Conservation (phyloP, 495 filamentous ascomycete species). For the Platismatia glauca region DNA sequence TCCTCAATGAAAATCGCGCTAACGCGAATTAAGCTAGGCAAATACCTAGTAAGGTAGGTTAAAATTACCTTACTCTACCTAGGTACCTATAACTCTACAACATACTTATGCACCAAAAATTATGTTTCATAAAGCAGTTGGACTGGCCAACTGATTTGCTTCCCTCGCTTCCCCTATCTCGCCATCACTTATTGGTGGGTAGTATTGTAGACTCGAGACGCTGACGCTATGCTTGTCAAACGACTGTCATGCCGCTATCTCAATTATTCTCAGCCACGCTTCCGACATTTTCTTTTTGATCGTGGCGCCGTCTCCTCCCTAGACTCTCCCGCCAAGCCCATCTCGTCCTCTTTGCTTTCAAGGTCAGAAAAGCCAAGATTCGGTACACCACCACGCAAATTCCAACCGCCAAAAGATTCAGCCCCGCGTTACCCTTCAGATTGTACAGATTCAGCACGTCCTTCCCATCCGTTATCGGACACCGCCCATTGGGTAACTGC, state of each 20-base stretch:
- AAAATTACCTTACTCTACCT: too few relatives aligned
- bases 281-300: background rate
- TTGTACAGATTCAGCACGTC: constrained; percentile 57
- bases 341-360: constrained; percentile 40
- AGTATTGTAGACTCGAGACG: background rate
- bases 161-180: too few relatives aligned
- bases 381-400: constrained; percentile 55
- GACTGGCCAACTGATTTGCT: background rate
- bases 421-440: constrained; percentile 44
- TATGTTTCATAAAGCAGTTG: too few relatives aligned
- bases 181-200: too few relatives aligned
- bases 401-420: constrained; percentile 53
- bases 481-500: constrained; percentile 45
- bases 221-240: background rate
- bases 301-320: constrained; percentile 15
- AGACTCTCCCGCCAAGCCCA: constrained; percentile 26
- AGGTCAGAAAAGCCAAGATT: constrained; percentile 50
- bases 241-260: background rate
- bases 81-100: background rate
- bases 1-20: background rate
- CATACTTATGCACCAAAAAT: background rate
- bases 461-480: constrained; percentile 52
- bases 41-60: too few relatives aligned
- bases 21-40: too few relatives aligned
- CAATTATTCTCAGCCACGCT: background rate